phyloP scores from a whole-genome alignment of 768 basidiomycete species.

The Podaxis sp. region DNA sequence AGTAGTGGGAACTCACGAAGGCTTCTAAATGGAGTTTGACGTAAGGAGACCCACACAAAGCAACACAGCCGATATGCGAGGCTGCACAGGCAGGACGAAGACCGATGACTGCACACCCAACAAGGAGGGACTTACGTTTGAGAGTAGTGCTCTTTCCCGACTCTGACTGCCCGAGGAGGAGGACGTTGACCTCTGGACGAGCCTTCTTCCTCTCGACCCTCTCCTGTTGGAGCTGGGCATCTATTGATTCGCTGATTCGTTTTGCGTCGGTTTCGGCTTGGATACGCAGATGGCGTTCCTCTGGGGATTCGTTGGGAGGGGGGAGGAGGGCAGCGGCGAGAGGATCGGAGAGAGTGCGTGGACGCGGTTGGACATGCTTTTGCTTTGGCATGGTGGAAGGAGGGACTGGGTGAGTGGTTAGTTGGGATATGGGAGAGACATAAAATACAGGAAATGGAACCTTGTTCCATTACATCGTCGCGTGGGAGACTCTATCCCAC shows the following conservation, averaged over 20 bases:
- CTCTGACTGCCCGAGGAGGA: constrained; percentile 86
- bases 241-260: constrained; percentile 73
- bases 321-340: constrained; percentile 67
- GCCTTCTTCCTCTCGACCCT: constrained; percentile 56
- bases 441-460: constrained; percentile 10
- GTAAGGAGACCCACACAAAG: constrained; percentile 16
- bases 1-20: constrained; percentile 10
- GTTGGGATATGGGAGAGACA: constrained; percentile 18
- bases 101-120: constrained; percentile 6
- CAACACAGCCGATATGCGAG: constrained; percentile 8
- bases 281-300: constrained; percentile 65
- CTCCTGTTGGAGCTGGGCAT: constrained; percentile 74
- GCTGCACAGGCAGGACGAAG: constrained; percentile 13
- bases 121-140: constrained; percentile 65
- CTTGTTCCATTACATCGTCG: not conserved
- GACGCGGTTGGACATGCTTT: constrained; percentile 33
- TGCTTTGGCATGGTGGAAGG: constrained; percentile 38
- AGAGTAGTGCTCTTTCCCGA: constrained; percentile 88
- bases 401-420: constrained; percentile 23
- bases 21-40: constrained; percentile 12
- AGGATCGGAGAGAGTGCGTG: constrained; percentile 63
- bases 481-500: constrained; percentile 9
- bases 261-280: constrained; percentile 70
- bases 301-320: constrained; percentile 69
- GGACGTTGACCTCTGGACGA: constrained; percentile 68